Evolutionary conservation across 2,329 filamentous ascomycete genomes (phyloP).

Genomic region (Sarocladium oryzae): DNA sequence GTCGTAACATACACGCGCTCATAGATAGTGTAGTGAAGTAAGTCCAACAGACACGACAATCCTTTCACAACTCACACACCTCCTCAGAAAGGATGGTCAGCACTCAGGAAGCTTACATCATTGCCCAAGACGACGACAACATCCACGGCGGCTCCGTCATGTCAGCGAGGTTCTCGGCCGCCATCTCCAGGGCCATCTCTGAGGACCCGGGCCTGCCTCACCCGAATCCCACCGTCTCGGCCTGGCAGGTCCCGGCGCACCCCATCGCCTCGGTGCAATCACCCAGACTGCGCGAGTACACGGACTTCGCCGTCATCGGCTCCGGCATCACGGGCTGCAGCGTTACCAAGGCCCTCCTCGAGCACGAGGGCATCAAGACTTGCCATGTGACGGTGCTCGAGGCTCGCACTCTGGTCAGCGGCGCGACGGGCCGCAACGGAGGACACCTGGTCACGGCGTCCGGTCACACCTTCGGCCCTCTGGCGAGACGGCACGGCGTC

Average conservation of each 20-base stretch:
- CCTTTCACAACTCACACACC: no score
- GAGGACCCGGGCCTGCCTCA: constrained; percentile 19
- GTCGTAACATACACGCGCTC: no score
- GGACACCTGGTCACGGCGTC: constrained; percentile 23
- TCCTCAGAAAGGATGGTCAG: no score
- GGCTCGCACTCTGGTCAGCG: constrained; percentile 21
- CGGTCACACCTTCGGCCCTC: constrained; percentile 29
- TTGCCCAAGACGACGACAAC: no score
- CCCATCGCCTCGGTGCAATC: constrained; percentile 19
- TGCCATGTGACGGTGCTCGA: constrained; percentile 19
- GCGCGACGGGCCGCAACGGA: constrained; percentile 25
- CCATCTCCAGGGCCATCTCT: not conserved
- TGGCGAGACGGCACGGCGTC: constrained; percentile 22
- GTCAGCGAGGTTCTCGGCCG: not conserved
- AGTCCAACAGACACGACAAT: no score
- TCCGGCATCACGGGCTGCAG: constrained; percentile 25
- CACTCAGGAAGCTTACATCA: no score
- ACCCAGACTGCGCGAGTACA: constrained; percentile 12
- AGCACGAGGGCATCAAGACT: constrained; percentile 8
- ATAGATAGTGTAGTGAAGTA: no score
- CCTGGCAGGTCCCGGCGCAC: constrained; percentile 21
- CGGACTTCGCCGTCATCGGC: constrained; percentile 22
- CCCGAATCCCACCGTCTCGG: constrained; percentile 17
- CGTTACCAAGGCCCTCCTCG: constrained; percentile 18
- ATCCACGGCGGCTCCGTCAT: no score